Evolutionary conservation across 306 rosid species (phyloP).

Genomic region (Quercus dentata): DNA sequence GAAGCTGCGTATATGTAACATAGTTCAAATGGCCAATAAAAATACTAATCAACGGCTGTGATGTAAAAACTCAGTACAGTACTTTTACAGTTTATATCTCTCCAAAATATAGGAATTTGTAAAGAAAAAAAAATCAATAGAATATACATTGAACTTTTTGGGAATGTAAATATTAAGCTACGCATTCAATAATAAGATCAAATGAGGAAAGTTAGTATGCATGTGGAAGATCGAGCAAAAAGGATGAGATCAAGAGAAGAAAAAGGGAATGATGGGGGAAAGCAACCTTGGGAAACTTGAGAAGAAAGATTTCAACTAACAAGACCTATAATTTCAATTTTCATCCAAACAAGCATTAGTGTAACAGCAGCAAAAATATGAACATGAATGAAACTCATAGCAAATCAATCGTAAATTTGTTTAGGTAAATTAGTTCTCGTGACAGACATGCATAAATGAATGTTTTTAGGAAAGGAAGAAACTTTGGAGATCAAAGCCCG

Average conservation of each 20-base stretch:
- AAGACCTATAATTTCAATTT: not conserved
- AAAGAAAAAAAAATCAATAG: not conserved
- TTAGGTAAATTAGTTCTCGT: too few relatives aligned
- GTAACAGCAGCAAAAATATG: not conserved
- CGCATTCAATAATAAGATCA: not conserved
- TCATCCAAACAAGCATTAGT: not conserved
- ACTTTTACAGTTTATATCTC: not conserved
- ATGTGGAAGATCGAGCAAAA: not conserved
- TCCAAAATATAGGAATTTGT: not conserved
- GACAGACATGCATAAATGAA: not conserved
- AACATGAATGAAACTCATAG: not conserved
- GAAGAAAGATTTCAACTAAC: not conserved
- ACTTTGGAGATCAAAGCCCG: not conserved
- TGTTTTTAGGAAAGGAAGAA: not conserved
- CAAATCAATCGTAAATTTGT: too few relatives aligned
- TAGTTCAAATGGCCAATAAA: not conserved
- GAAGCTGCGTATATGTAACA: not conserved
- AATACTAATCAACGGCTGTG: not conserved
- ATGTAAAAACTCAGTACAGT: too few relatives aligned
- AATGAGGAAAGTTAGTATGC: not conserved
- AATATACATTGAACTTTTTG: not conserved
- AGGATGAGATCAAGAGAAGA: not conserved
- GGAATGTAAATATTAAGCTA: not conserved
- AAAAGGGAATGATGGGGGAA: not conserved
- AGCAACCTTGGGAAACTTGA: not conserved